Base-by-base conservation (phyloP, 148 eudicot genomes). In the Chenopodium album region DNA sequence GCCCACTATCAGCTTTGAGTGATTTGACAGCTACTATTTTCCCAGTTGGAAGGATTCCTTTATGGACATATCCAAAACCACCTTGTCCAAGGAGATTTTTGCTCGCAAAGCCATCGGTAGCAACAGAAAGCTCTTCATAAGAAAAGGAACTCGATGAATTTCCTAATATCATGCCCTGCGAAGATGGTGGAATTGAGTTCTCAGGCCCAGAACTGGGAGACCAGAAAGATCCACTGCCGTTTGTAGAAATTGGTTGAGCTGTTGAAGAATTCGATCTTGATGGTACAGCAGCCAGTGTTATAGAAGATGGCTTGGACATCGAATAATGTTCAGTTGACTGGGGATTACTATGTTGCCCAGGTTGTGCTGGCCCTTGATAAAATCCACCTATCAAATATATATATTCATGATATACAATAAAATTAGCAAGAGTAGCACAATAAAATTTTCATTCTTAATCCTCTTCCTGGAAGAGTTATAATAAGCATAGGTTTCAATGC, bases 51-150 rank as follows among this genome's bases (percentile, higher is more conserved):
- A 96, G 94, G 82, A 92, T 86, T 23, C 99, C 99, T 77, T 87
- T 90, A 74, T 96, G 97, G 64, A 96, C 99, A 85, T 85, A 92
- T 32, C 99, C 99, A 80, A 96, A 94, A 81, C 99, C 98, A 78
- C 98, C 99, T 89, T 96, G 99, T 76, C 99, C 99, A 11, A 96
- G 86, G 75, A 92, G 92, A 85, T 96, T 96, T 41, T 89, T 90
- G 79, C 87, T 83, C 4, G 99, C 92, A 85, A 96, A 96, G 44
- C 97, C 97, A 84, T 96, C 88, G 0, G 99, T 92, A 17, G 99
- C 99, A 89, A 87, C 90, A 50, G 93, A 85, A 83, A 96, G 86
- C 79, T 96, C 99, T 52, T 96, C 97, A 69, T 90, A 94, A 48
- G 92, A 85, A 74, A 94, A 96, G 10, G 91, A 75, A 88, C 90